Base-by-base conservation (phyloP, 2,329 filamentous ascomycete genomes). In the Ophiostoma piceae region DNA sequence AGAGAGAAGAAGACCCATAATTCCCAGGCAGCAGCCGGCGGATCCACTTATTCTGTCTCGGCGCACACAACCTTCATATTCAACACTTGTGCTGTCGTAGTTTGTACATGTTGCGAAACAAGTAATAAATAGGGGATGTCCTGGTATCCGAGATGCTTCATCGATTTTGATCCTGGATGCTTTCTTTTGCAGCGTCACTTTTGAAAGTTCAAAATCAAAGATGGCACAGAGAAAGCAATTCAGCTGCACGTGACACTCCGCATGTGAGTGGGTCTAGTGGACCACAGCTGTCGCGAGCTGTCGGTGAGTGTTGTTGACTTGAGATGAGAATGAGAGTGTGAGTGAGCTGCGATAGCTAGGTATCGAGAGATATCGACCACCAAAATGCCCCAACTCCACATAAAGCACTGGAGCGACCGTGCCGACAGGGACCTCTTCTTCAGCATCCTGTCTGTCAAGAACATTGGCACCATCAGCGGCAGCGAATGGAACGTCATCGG, bases 391-490 rank as follows among this genome's bases (percentile, higher is more conserved):
- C 37, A 14, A 19, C 22, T 47, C 22, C 19, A 39, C 5, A n/a
- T 9, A 77, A 87, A 87, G 79, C 86, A 85, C 76, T 87, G 85
- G 85, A 85, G 83, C 75, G 85, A 87, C 74, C 81, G 84, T 71
- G 86, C 86, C 72, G 85, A 88, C 74, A 87, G 86, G 76, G 86
- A 88, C 76, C 79, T 88, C 66, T 88, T 88, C 79, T 87, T 88
- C 75, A 87, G 85, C 68, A 88, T 88, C 71, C 78, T 88, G 54
- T 85, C 83, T 3, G 84, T 87, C 67, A 88, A 88, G 78, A 86
- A 87, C 76, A 87, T 88, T 74, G 86, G 85, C 73, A 82, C 87
- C 75, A 87, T 88, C 77, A 88, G 85, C 77, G 85, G 85, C 71
- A 79, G 80, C 19, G 86, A 88, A 85, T 88, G 86, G 86, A 84